phyloP scores from a whole-genome alignment of 176 grass and related monocot genomes.

The Triticum aestivum region DNA sequence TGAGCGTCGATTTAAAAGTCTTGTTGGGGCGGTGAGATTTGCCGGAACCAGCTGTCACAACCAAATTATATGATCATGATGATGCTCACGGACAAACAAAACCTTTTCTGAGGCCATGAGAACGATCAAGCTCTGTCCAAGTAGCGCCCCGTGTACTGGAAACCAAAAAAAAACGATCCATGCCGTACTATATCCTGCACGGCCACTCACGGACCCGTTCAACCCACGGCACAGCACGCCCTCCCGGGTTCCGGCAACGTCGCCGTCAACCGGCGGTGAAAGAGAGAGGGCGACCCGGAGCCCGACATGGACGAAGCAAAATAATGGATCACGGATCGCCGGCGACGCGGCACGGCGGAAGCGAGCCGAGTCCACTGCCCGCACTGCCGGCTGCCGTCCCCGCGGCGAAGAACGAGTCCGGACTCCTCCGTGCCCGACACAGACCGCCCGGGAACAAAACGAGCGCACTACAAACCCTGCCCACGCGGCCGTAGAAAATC shows the following conservation, averaged over 20 bases:
- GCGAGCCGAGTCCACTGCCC: slow-evolving; percentile 11
- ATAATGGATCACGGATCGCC: slow-evolving; percentile 5
- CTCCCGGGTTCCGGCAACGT: neutral
- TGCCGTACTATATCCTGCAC: neutral
- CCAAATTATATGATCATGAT: neutral
- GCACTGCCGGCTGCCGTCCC: slow-evolving; percentile 28
- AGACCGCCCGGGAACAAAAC: neutral
- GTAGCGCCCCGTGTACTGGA: neutral
- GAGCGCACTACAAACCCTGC: slow-evolving; percentile 6
- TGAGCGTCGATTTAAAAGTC: neutral
- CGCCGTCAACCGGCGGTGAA: neutral
- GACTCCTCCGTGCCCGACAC: slow-evolving; percentile 17
- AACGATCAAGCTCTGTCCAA: neutral
- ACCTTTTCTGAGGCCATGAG: neutral
- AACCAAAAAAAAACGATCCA: neutral
- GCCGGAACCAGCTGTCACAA: neutral
- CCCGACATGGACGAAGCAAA: neutral
- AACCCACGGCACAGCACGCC: neutral
- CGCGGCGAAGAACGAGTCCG: neutral
- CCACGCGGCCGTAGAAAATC: neutral
- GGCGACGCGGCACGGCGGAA: slow-evolving; percentile 21
- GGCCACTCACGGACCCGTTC: slow-evolving; percentile 10
- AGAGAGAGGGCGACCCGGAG: neutral
- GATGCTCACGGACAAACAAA: neutral
- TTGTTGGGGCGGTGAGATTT: neutral